Evolutionary conservation across 164 flowering plant genomes (phyloP).

Genomic region (Saururus chinensis): DNA sequence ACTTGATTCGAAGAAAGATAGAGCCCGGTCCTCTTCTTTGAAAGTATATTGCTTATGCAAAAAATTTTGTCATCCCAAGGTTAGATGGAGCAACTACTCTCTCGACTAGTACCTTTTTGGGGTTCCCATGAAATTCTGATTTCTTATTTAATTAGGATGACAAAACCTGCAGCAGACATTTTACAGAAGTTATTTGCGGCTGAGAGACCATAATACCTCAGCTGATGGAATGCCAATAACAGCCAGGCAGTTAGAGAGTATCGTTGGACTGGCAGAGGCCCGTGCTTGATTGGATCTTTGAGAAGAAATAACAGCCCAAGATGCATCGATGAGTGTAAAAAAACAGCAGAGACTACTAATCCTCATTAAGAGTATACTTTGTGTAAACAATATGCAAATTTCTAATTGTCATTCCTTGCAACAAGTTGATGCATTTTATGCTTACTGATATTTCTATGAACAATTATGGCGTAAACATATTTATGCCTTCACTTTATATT

Average conservation of each 20-base stretch:
- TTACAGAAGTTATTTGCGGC: too few relatives aligned
- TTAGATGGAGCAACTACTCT: conserved; percentile 9
- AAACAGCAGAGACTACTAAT: not conserved
- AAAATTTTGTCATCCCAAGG: too few relatives aligned
- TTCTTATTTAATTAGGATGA: conserved; percentile 47
- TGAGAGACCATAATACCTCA: too few relatives aligned
- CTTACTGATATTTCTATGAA: too few relatives aligned
- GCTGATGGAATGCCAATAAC: too few relatives aligned
- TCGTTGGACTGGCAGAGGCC: conserved; percentile 93
- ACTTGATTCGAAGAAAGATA: too few relatives aligned
- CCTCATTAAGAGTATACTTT: not conserved
- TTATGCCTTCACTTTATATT: too few relatives aligned
- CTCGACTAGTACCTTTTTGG: not conserved
- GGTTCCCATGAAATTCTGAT: not conserved
- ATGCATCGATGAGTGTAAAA: conserved; percentile 68
- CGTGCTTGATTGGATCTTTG: conserved; percentile 89
- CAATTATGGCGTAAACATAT: too few relatives aligned
- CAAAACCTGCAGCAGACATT: conserved; percentile 91
- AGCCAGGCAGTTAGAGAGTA: conserved; percentile 94
- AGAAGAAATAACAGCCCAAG: too few relatives aligned
- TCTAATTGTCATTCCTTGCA: not conserved
- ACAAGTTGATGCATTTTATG: too few relatives aligned
- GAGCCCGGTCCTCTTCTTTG: too few relatives aligned
- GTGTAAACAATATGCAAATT: not conserved
- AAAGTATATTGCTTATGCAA: too few relatives aligned